Base-by-base conservation (phyloP, 352 stramenopile genomes). In the Globisporangium paddicum region DNA sequence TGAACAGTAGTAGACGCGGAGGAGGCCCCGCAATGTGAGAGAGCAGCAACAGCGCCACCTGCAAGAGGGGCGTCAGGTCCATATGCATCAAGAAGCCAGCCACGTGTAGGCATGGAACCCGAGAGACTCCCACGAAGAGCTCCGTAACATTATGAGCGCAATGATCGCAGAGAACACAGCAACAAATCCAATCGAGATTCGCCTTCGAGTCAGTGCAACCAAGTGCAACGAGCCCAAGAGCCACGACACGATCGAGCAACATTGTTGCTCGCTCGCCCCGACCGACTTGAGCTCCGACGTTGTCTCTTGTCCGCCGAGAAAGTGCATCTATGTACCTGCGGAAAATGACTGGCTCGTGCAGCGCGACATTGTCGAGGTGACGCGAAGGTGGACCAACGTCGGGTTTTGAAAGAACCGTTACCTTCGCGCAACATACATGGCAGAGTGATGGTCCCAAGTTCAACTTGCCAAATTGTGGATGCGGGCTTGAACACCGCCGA, bases 381-480 rank as follows among this genome's bases (percentile, higher is more conserved):
- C 57, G 48, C 46, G 57, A 63, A 63, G 55, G 55, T 62, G 32
- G 10, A 34, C 21, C 11, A 37, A 50, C 23, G 35, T 38, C 37
- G 47, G 21, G n/a, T 40, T 58, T 26, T 4, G 25, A 32, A 32
- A n/a, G n/a, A n/a, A n/a, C n/a, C n/a, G n/a, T n/a, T n/a, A n/a
- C n/a, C 19, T 37, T 53, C 30, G 25, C 28, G 40, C 42, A 60
- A 56, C 50, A 46, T 62, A 2, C 11, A 30, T 44, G 6, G 3
- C n/a, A 37, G 55, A 62, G 55, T 55, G 44, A 62, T 55, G 16
- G 46, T 62, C 19, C 1, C 18, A 55, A 62, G 55, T 62, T 62
- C 42, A 37, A 62, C 38, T 55, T 62, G 28, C 13, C 7, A 10
- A 25, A 6, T 32, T 49, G 40, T 7, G 2, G 16, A 5, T n/a